phyloP scores from a whole-genome alignment of 1,139 yeast genomes.

The Lodderomyces oxycetoniae region DNA sequence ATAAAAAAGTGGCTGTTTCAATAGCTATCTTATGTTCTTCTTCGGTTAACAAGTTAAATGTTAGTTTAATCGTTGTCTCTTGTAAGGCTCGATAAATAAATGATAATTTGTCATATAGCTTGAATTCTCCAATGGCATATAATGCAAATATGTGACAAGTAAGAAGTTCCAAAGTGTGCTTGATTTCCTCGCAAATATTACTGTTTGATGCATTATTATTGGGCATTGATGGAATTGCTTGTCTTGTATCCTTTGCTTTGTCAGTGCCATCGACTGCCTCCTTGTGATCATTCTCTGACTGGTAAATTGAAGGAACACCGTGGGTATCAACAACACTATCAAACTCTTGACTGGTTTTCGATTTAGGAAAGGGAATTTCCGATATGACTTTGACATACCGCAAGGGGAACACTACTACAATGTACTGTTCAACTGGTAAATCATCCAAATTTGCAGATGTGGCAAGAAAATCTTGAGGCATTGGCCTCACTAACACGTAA shows the following conservation, averaged over 20 bases:
- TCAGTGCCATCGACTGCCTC: slow-evolving; percentile 26
- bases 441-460: slow-evolving; percentile 58
- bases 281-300: slow-evolving; percentile 34
- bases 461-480: slow-evolving; percentile 65
- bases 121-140: slow-evolving; percentile 66
- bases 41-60: slow-evolving; percentile 53
- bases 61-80: slow-evolving; percentile 57
- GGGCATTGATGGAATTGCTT: slow-evolving; percentile 52
- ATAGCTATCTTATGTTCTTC: slow-evolving; percentile 53
- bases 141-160: slow-evolving; percentile 64
- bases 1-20: slow-evolving; percentile 55
- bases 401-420: slow-evolving; percentile 59
- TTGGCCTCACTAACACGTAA: slow-evolving; percentile 57
- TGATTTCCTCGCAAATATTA: slow-evolving; percentile 50
- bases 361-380: slow-evolving; percentile 26
- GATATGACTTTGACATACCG: slow-evolving; percentile 42
- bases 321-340: slow-evolving; percentile 28
- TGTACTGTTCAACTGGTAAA: slow-evolving; percentile 50
- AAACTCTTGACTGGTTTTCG: slow-evolving; percentile 28
- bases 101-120: slow-evolving; percentile 52
- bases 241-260: slow-evolving; percentile 12
- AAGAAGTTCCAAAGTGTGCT: slow-evolving; percentile 51
- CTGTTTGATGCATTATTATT: slow-evolving; percentile 22
- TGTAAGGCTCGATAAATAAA: slow-evolving; percentile 56
- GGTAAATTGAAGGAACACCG: slow-evolving; percentile 40